phyloP scores from a whole-genome alignment of 1,284 basidiomycete species.

The Athelia psychrophila region DNA sequence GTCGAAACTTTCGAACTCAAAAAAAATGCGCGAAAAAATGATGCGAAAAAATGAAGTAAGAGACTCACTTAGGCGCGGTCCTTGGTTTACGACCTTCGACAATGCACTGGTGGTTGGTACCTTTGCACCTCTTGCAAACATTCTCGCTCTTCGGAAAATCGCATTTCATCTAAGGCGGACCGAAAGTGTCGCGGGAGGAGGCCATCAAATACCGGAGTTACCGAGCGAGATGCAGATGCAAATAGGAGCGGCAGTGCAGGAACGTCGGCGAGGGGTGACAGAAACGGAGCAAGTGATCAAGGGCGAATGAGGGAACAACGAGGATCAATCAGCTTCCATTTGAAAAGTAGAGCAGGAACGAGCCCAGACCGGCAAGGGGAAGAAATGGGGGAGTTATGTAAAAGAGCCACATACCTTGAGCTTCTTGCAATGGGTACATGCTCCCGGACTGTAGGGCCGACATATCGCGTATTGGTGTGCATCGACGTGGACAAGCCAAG shows the following conservation, averaged over 20 bases:
- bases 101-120: slow-evolving; percentile 68
- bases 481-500: no score
- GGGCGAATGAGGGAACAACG: background rate
- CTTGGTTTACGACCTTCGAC: slow-evolving; percentile 77
- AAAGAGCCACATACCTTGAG: slow-evolving; percentile 60
- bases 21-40: slow-evolving; percentile 13
- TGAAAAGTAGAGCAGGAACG: slow-evolving; percentile 4
- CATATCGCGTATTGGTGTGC: background rate
- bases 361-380: background rate
- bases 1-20: background rate
- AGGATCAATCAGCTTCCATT: slow-evolving; percentile 6
- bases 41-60: slow-evolving; percentile 12
- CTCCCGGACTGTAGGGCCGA: slow-evolving; percentile 55
- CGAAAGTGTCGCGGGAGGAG: slow-evolving; percentile 2
- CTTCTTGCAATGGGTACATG: slow-evolving; percentile 79
- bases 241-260: background rate
- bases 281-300: background rate
- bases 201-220: slow-evolving; percentile 4
- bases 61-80: slow-evolving; percentile 73
- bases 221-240: slow-evolving; percentile 2
- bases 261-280: background rate
- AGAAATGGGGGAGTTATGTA: slow-evolving; percentile 4
- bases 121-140: slow-evolving; percentile 69
- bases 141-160: slow-evolving; percentile 66
- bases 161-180: slow-evolving; percentile 66